Evolutionary conservation across 192 early-diverging fungal species (phyloP).

Genomic region (Linnemannia schmuckeri): DNA sequence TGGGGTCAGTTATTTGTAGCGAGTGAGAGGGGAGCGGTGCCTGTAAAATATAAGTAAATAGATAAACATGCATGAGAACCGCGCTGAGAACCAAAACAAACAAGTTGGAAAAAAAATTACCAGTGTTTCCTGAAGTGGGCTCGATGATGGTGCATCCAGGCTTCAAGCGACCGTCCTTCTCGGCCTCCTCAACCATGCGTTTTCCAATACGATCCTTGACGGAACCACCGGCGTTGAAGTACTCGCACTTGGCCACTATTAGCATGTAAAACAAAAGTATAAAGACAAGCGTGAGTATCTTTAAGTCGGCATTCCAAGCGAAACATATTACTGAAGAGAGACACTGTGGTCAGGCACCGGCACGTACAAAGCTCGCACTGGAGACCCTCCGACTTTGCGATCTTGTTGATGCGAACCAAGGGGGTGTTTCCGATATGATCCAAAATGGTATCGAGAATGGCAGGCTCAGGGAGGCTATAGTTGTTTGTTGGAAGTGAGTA

Average conservation of each 20-base stretch:
- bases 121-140: conserved; percentile 99
- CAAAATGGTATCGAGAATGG: conserved; percentile 89
- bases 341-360: neutral
- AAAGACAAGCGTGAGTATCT: conserved; percentile 9
- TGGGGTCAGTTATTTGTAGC: neutral
- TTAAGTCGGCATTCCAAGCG: neutral
- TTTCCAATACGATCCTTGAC: conserved; percentile 99
- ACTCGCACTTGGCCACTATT: conserved; percentile 96
- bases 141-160: conserved; percentile 98
- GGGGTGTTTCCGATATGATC: conserved; percentile 98
- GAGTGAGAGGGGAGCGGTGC: neutral
- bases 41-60: conserved; percentile 15
- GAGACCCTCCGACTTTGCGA: conserved; percentile 88
- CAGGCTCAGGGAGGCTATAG: conserved; percentile 73
- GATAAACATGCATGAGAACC: conserved; percentile 2
- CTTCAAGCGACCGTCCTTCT: conserved; percentile 89
- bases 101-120: conserved; percentile 56
- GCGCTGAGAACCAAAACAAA: conserved; percentile 23
- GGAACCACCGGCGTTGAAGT: conserved; percentile 98
- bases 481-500: neutral
- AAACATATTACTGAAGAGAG: neutral
- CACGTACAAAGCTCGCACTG: conserved; percentile 91
- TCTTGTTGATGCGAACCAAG: conserved; percentile 90
- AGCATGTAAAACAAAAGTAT: conserved; percentile 12
- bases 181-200: conserved; percentile 97